Base-by-base conservation (phyloP, 495 filamentous ascomycete species). In the Aspergillus ostianus region DNA sequence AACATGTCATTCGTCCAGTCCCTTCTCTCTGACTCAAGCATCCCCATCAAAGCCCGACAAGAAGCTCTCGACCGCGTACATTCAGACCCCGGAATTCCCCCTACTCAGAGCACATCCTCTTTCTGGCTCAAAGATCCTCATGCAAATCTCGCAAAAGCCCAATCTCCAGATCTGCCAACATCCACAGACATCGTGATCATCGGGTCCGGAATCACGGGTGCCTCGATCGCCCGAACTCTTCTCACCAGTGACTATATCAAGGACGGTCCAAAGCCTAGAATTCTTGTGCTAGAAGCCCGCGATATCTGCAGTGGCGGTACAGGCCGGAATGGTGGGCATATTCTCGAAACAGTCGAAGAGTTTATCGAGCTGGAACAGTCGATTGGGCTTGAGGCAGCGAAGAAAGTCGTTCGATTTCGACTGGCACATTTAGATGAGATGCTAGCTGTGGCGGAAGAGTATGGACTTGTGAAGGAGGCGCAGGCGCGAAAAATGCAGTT, bases 221-320 rank as follows among this genome's bases (percentile, higher is more conserved):
- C 82, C 4, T 85, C 84, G 20, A 85, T 86, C 3, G 88, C 90
- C 2, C 75, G 82, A 17, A 87, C 85, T 41, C 71, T 96, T 6
- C 65, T 80, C 46, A 73, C 21, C 18, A 29, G 23, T 9, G 19
- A 21, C 67, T 63, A 56, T 65, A 61, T 60, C 64, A 54, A 66
- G 69, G 62, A 65, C 59, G 8, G 2, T 60, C 73, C 53, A 56
- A 30, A 23, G 52, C 68, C 62, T 3, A 79, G 73, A 9, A 70
- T 92, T 0, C 79, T 91, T 1, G 86, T 94, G 80, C 75, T 96
- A 2, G 91, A 96, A 71, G 90, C 90, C 6, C 80, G 90, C 52
- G 85, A 90, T 70, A 84, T 86, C 9, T 92, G 89, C 67, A 90
- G 81, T 75, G 91, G 91, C 17, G 91, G 91, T 18, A 94, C 91